Evolutionary conservation across 768 basidiomycete species (phyloP).

Genomic region (Lyophyllum shimeji): DNA sequence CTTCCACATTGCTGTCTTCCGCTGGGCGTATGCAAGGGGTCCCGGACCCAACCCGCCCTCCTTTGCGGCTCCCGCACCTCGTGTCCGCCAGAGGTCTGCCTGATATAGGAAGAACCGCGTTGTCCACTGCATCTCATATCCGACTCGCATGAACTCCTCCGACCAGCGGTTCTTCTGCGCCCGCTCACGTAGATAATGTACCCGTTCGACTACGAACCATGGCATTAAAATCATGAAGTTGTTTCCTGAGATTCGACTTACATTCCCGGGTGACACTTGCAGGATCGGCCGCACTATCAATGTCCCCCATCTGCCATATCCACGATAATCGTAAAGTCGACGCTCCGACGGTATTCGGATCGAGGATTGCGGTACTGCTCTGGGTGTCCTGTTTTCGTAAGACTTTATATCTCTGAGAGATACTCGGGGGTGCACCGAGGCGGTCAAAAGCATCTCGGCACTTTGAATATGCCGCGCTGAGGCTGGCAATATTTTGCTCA

Average conservation of each 20-base stretch:
- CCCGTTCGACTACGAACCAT: not conserved
- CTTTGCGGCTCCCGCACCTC: too few species aligned
- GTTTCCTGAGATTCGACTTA: too few species aligned
- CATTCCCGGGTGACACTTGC: not conserved
- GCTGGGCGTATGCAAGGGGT: not conserved
- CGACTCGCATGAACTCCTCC: not conserved
- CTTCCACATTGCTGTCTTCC: not conserved
- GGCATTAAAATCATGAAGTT: too few species aligned
- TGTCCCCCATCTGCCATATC: not conserved
- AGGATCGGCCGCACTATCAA: too few species aligned
- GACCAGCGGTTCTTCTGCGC: not conserved
- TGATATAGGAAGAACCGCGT: not conserved
- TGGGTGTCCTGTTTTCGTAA: not conserved
- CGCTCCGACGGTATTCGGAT: not conserved
- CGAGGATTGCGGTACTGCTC: not conserved
- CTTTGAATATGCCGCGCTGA: not conserved
- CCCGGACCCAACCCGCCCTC: too few species aligned
- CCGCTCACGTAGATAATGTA: not conserved
- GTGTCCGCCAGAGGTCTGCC: not conserved
- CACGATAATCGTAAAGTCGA: not conserved
- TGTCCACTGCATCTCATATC: not conserved
- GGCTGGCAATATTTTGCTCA: not conserved
- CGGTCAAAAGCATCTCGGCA: not conserved
- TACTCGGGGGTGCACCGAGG: not conserved
- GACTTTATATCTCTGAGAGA: not conserved